phyloP scores from a whole-genome alignment of 352 stramenopile genomes.

The Pythium phragmitis region DNA sequence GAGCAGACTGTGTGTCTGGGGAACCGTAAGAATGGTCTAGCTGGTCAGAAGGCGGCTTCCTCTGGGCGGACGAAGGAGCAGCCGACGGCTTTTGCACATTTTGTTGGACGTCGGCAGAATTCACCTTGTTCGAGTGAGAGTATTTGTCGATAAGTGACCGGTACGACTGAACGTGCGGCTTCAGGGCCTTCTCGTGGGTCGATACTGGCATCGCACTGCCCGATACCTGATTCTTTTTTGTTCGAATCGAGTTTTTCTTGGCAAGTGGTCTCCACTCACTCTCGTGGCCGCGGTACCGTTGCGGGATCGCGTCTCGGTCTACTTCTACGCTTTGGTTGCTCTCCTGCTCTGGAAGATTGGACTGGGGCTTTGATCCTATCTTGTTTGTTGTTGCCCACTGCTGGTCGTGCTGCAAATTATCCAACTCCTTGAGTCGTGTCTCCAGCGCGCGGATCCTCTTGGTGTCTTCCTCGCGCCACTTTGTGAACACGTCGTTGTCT shows the following conservation, averaged over 20 bases:
- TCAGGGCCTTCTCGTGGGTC: neutral
- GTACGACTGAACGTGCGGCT: constrained; percentile 13
- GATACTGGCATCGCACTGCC: neutral
- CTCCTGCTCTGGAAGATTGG: neutral
- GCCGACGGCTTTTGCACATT: neutral
- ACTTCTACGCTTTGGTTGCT: constrained; percentile 4
- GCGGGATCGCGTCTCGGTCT: neutral
- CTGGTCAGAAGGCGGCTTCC: neutral
- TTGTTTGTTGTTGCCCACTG: neutral
- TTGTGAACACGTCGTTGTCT: constrained; percentile 63
- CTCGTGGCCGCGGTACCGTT: neutral
- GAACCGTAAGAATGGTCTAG: neutral
- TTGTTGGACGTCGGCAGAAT: neutral
- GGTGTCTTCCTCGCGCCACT: constrained; percentile 58
- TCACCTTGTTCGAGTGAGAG: constrained; percentile 5
- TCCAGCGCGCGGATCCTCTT: constrained; percentile 58
- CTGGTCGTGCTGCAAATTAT: neutral
- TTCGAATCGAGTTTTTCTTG: constrained; percentile 13
- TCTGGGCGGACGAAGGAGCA: neutral
- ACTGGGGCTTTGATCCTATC: constrained; percentile 2
- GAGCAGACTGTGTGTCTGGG: neutral
- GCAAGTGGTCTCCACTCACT: neutral
- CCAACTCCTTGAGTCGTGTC: constrained; percentile 8
- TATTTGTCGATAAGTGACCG: constrained; percentile 23
- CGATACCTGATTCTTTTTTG: neutral